Conservation (phyloP, 2,329 filamentous ascomycete species). For the Volutella citrinella region DNA sequence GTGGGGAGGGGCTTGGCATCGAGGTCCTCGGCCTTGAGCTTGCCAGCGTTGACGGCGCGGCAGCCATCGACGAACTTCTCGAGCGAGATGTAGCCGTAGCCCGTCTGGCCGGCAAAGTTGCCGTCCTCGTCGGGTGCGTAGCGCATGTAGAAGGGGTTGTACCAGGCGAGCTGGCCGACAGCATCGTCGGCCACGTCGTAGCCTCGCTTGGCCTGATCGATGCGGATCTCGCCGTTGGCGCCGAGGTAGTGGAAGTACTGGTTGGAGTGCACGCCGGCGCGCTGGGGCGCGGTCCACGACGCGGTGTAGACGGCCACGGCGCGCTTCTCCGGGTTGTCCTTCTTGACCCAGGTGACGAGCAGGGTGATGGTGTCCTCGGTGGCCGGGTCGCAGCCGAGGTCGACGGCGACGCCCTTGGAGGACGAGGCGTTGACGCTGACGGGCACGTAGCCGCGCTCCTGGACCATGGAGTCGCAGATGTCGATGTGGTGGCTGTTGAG, state of each 20-base stretch:
- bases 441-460: conserved; percentile 67
- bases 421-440: conserved; percentile 75
- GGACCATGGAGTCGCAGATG: conserved; percentile 88
- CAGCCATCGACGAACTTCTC: conserved; percentile 95
- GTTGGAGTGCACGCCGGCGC: conserved; percentile 91
- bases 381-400: conserved; percentile 71
- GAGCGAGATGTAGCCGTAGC: conserved; percentile 91
- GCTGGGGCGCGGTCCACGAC: conserved; percentile 90
- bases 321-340: conserved; percentile 62
- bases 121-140: conserved; percentile 93
- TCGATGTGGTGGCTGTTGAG: conserved; percentile 94
- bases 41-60: conserved; percentile 71
- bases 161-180: conserved; percentile 70
- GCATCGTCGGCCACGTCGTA: conserved; percentile 91
- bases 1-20: conserved; percentile 82
- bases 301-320: conserved; percentile 91
- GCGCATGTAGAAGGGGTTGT: conserved; percentile 94
- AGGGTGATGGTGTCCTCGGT: conserved; percentile 95
- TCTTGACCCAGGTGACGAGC: conserved; percentile 83
- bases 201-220: conserved; percentile 91
- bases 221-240: conserved; percentile 76
- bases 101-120: conserved; percentile 86
- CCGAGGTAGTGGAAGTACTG: conserved; percentile 97
- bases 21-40: conserved; percentile 68
- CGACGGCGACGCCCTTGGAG: conserved; percentile 74